Evolutionary conservation across 2,329 filamentous ascomycete species (phyloP), one percentile per base, ranked within the genome.

Genomic region (Penicillium sp.): DNA sequence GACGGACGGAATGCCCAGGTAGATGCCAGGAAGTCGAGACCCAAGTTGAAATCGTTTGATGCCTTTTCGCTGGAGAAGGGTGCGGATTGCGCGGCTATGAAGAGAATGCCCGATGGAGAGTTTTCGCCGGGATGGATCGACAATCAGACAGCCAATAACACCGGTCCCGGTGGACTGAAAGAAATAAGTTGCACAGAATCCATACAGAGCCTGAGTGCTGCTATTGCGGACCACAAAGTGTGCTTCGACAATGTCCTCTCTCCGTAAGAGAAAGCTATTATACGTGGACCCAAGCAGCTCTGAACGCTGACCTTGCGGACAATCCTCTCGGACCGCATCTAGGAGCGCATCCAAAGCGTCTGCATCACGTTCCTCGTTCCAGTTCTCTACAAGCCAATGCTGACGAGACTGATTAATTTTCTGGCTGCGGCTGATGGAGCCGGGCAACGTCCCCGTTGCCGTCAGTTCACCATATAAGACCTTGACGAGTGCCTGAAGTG

Each of bases 201-300:
- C 90, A 58, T 95, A 96, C 0, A 97, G 70, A 0, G 87, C 87
- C 48, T 88, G 84, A 0, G 90, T 97, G 63, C 86, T 94, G 68
- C 87, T 94, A 62, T 96, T 97, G 14, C 90, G 80, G 20, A 97
- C 90, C 7, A 96, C 89, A 58, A 91, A 94, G 63, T 97, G 90
- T 0, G 82, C 74, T 64, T 95, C 88, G 40, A 86, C 80, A 18
- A 94, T 77, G 31, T 83, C 78, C 1, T 79, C 72, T 52, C 82
- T 81, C 48, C 76, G 79, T 2, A 95, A 70, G 41, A 89, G 78
- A 60, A 97, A 94, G 1, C 86, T 86, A 32, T 78, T 78, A 1
- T 87, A 83, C 1, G 76, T 83, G 3, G 86, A 81, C 23, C 81
- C 79, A 19, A 78, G 75, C 4, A 94, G 68, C 57, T 89, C 77